Conservation (phyloP, 1,139 yeast genomes). For the Suhomyces maxii region DNA sequence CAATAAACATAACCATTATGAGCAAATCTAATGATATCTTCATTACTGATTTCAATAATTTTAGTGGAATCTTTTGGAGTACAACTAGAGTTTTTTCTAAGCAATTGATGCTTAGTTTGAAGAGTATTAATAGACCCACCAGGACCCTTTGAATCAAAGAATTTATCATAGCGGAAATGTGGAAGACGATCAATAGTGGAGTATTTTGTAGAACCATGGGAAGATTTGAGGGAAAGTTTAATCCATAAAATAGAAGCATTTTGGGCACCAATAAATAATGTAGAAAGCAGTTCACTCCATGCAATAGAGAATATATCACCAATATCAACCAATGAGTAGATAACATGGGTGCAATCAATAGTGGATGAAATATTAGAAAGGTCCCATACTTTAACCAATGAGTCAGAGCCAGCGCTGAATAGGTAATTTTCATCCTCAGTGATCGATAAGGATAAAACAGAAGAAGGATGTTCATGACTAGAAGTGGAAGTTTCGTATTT, state of each 20-base stretch:
- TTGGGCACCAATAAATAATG: conserved; percentile 85
- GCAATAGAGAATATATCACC: conserved; percentile 90
- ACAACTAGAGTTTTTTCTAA: conserved; percentile 20
- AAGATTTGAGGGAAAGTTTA: conserved; percentile 23
- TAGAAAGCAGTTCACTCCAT: conserved; percentile 60
- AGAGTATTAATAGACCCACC: conserved; percentile 55
- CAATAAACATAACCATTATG: conserved; percentile 90
- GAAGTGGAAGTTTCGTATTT: conserved; percentile 36
- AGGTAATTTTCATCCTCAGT: conserved; percentile 60
- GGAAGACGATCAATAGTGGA: conserved; percentile 56
- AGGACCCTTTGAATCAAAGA: conserved; percentile 89
- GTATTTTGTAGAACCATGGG: background rate
- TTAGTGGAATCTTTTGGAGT: conserved; percentile 17
- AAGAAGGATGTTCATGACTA: conserved; percentile 60
- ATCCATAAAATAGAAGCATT: conserved; percentile 87
- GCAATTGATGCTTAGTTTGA: conserved; percentile 32
- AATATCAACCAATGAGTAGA: conserved; percentile 81
- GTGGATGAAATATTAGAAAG: conserved; percentile 25
- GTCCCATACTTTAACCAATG: conserved; percentile 84
- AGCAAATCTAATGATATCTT: conserved; percentile 73
- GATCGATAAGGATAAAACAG: conserved; percentile 68
- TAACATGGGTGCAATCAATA: conserved; percentile 54
- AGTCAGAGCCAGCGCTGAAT: conserved; percentile 89
- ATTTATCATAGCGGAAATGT: conserved; percentile 76
- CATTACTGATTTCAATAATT: conserved; percentile 66